Evolutionary conservation across 2,329 filamentous ascomycete species (phyloP), one percentile per base, ranked within the genome.

Genomic region (Pseudocercospora musae): DNA sequence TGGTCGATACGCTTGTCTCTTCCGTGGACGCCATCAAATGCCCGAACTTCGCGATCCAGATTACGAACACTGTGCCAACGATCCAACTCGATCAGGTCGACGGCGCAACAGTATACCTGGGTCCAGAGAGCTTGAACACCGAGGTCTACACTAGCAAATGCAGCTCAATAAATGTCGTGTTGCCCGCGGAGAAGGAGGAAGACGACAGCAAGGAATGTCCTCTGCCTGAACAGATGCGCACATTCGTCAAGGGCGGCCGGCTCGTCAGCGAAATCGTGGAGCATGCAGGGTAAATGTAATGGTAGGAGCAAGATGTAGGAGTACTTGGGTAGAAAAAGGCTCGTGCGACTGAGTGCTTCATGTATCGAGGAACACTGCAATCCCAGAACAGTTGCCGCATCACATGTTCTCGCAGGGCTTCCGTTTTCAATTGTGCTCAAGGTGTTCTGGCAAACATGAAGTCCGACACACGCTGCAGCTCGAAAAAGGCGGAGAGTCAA

Each of bases 1-100:
- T 98, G 57, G 85, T 98, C 58, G 94, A 98, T 71, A 91, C 88
- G 0, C 87, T 98, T 10, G 91, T 98, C 53, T 96, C 91, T 54
- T 92, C 90, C 31, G 87, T 99, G 60, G 95, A 99, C 73, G 90
- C 96, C 23, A 95, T 99, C 82, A 98, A 98, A 80, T 94, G 90
- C 53, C 86, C 90, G 70, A 96, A 95, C 77, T 96, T 99, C 75
- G 93, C 92, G 13, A 82, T 98, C n/a, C 74, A 77, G 40, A 90
- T 99, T 57, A 80, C 96, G 59, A 93, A 93, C 57, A 85, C 85
- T 2, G 85, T 96, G 13, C 95, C 95, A 1, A 96, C 94, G 1
- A 84, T 98, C 62, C 81, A 97, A 74, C 82, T 99, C 62, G 95
- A 99, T 76, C 92, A 97, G 78, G 89, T 98, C 61, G 95, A 99